Base-by-base conservation (phyloP, 2,329 filamentous ascomycete species). In the Botrytis elliptica region DNA sequence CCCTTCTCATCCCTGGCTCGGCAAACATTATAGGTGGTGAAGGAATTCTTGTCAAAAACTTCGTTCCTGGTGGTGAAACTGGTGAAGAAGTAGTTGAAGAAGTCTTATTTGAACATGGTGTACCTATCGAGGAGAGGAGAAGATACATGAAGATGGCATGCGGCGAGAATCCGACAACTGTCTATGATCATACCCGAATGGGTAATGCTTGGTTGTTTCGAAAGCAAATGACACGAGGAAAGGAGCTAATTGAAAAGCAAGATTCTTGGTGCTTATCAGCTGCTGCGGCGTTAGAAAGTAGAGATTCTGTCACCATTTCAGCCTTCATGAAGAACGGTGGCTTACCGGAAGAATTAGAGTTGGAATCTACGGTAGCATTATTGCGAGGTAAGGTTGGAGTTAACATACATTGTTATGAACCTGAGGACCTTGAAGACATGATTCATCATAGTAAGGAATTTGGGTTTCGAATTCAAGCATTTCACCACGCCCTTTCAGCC, bases 11-110 rank as follows among this genome's bases (percentile, higher is more conserved):
- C 36, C 84, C 84, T 1, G 84, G 84, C 8, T 83, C 82, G 4
- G 82, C 81, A 49, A 86, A 85, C 74, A 82, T 84, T 71, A 84
- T 85, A 76, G 83, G 83, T n/a, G 84, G 84, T 14, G 84, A 86
- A 78, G 84, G 81, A 8, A 78, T 82, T 12, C 75, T 83, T 8
- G 80, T 85, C 22, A 85, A 85, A 78, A 85, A 85, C 75, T 73
- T 79, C 0, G 76, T 82, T 9, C 78, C 78, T 52, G 75, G 82
- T 14, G 83, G 84, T 20, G 75, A 78, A 29, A 70, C 80, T 71
- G 80, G 79, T 1, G 84, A 85, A 71, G 81, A 81, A 18, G 80
- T 84, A 16, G 81, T 85, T 18, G 83, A 84, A 73, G 84, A 85
- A 66, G 76, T 85, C 64, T 77, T 85, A 16, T 78, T 85, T 22